Evolutionary conservation across 2,329 filamentous ascomycete genomes (phyloP), one percentile per base, ranked within the genome.

Genomic region (Cadophora malorum): DNA sequence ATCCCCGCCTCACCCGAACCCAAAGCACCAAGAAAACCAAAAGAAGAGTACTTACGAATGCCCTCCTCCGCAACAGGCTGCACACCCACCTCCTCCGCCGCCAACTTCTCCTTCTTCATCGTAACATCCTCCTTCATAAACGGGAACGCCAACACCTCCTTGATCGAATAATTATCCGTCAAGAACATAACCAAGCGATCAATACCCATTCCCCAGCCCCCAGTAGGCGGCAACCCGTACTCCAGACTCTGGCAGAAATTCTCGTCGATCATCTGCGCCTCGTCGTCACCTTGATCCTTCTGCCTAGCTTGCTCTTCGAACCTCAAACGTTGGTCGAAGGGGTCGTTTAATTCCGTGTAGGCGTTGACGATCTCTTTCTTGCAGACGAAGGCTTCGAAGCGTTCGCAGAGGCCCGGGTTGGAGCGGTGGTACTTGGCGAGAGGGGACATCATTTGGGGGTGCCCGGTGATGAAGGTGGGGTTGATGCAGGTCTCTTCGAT

Each of bases 351-450:
- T 88, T 99, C 96, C 49, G 95, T 98, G 83, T 97, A 85, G 6
- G 94, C 94, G 78, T 99, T 98, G 77, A 91, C 91, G 74, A 98
- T 97, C 80, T 98, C 95, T 88, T 96, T 96, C 86, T 94, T 96
- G 85, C 91, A 94, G 56, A 97, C 96, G 74, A 99, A 99, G 12
- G 93, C 94, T 82, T 99, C 96, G 80, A 98, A 98, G 65, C 96
- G 92, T 84, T 99, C 96, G 79, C 94, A 97, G 41, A 99, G 87
- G 76, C 95, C 96, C 64, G 90, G 86, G 71, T 88, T 88, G 58
- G 85, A 82, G 73, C 96, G 92, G 81, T 97, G 93, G 80, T 94
- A 94, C 86, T 99, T 99, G 84, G 96, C 96, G 21, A 99, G 86
- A 9, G 96, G 96, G 19, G 92, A 96, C 95, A 98, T 96, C 86